phyloP scores from a whole-genome alignment of 2,329 filamentous ascomycete species.

The Pestalotiopsis sp. region DNA sequence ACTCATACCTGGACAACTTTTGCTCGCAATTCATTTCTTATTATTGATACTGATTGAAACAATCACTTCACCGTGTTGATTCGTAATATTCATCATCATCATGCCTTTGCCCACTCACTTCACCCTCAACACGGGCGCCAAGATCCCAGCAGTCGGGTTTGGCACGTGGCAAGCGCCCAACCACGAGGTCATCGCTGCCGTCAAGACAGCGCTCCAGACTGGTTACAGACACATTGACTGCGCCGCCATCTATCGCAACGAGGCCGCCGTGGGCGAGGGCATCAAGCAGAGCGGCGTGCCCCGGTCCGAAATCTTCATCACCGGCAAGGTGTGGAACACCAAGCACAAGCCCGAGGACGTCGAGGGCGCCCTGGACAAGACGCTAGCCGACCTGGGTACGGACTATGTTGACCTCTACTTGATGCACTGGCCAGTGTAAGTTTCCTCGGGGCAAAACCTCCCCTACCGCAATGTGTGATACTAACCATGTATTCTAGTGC shows the following conservation, averaged over 20 bases:
- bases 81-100: not conserved
- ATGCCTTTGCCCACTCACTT: conserved; percentile 22
- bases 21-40: not conserved
- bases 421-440: conserved; percentile 33
- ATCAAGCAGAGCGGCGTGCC: conserved; percentile 23
- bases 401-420: conserved; percentile 43
- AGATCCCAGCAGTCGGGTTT: conserved; percentile 43
- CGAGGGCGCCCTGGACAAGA: conserved; percentile 32
- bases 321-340: conserved; percentile 28
- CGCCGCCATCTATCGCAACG: conserved; percentile 58
- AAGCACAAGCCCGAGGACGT: conserved; percentile 36
- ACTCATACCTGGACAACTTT: not conserved
- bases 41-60: not conserved
- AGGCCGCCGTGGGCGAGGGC: conserved; percentile 46
- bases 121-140: conserved; percentile 42
- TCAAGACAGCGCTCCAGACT: conserved; percentile 41
- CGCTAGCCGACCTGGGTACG: conserved; percentile 36
- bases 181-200: conserved; percentile 17
- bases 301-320: conserved; percentile 17
- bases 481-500: conserved; percentile 49
- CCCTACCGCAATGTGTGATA: conserved; percentile 62
- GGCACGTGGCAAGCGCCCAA: conserved; percentile 37
- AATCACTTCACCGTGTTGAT: not conserved
- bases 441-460: conserved; percentile 21
- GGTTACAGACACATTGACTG: conserved; percentile 60